Percentiles rank a stretch among this genome's conserved stretches.
Conservation (phyloP, 2,329 filamentous ascomycete species). For the Botryotinia calthae region DNA sequence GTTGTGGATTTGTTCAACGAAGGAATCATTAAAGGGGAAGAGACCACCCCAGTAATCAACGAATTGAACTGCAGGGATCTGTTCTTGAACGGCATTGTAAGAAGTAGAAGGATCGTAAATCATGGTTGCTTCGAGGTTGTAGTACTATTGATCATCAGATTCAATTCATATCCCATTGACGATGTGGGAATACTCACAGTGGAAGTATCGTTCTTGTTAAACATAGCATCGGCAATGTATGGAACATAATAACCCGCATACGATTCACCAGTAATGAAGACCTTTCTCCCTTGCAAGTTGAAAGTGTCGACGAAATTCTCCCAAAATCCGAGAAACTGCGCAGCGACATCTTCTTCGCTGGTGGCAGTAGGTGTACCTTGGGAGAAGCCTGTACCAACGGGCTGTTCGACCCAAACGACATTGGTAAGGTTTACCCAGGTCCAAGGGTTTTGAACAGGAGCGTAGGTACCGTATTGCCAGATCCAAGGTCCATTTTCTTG, state of each 20-base stretch:
- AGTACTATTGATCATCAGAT: conserved; percentile 51
- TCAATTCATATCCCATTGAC: background rate
- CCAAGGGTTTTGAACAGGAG: conserved; percentile 35
- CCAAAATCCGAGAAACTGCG: conserved; percentile 76
- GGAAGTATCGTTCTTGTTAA: conserved; percentile 53
- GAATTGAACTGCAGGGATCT: conserved; percentile 55
- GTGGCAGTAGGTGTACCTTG: conserved; percentile 54
- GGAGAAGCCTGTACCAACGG: conserved; percentile 36
- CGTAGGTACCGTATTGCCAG: conserved; percentile 68
- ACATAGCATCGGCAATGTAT: conserved; percentile 70
- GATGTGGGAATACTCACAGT: conserved; percentile 22
- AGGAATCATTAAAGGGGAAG: conserved; percentile 62
- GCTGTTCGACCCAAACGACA: conserved; percentile 38
- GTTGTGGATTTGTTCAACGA: conserved; percentile 50
- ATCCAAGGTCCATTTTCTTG: conserved; percentile 75
- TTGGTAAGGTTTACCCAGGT: conserved; percentile 37
- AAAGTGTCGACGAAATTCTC: conserved; percentile 75
- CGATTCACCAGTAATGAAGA: conserved; percentile 72
- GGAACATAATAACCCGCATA: conserved; percentile 69
- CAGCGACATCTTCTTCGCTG: conserved; percentile 64
- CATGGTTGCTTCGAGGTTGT: conserved; percentile 64
- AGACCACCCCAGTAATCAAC: conserved; percentile 59
- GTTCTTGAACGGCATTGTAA: conserved; percentile 45
- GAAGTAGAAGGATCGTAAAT: conserved; percentile 70
- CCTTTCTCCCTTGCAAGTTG: conserved; percentile 61